Percentiles rank a stretch among this genome's conserved stretches.
phyloP scores from a whole-genome alignment of 257 asterid species.

The Ophiorrhiza pumila region DNA sequence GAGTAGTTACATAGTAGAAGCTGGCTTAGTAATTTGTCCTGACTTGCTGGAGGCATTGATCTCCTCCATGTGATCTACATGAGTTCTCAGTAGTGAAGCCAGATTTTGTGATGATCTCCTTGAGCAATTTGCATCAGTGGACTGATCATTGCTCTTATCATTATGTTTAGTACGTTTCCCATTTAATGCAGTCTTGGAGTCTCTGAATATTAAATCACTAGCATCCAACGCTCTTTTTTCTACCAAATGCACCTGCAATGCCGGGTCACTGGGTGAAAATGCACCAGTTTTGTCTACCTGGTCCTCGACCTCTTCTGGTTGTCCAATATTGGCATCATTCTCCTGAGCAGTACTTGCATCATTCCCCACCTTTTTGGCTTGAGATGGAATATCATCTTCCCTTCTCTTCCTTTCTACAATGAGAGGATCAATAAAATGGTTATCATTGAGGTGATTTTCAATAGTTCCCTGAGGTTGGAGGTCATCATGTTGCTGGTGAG shows the following conservation, averaged over 20 bases:
- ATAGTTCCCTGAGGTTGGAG: conserved; percentile 2
- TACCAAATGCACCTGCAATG: conserved; percentile 15
- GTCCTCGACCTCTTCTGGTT: conserved; percentile 31
- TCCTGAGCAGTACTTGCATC: conserved; percentile 18
- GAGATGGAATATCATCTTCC: background rate
- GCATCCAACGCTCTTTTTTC: conserved; percentile 31
- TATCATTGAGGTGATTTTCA: conserved; percentile 11
- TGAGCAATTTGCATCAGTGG: conserved; percentile 21
- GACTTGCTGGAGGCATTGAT: conserved; percentile 21
- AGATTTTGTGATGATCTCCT: conserved; percentile 34
- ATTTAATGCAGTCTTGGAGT: conserved; percentile 23
- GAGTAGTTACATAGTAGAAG: conserved; percentile 36
- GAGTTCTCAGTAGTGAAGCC: conserved; percentile 24
- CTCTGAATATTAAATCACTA: conserved; percentile 14
- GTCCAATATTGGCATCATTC: conserved; percentile 7
- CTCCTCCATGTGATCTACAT: conserved; percentile 18
- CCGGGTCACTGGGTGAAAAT: conserved; percentile 23
- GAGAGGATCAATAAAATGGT: conserved; percentile 12
- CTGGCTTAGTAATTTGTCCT: conserved; percentile 23
- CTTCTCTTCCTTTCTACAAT: conserved; percentile 6
- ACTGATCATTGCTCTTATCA: conserved; percentile 23
- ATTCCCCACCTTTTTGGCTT: conserved; percentile 12
- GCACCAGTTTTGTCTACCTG: conserved; percentile 29
- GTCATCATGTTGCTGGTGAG: conserved; percentile 14
- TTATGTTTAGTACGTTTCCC: conserved; percentile 19